Base-by-base conservation (phyloP, 768 basidiomycete species). In the Amanita polypyramis region DNA sequence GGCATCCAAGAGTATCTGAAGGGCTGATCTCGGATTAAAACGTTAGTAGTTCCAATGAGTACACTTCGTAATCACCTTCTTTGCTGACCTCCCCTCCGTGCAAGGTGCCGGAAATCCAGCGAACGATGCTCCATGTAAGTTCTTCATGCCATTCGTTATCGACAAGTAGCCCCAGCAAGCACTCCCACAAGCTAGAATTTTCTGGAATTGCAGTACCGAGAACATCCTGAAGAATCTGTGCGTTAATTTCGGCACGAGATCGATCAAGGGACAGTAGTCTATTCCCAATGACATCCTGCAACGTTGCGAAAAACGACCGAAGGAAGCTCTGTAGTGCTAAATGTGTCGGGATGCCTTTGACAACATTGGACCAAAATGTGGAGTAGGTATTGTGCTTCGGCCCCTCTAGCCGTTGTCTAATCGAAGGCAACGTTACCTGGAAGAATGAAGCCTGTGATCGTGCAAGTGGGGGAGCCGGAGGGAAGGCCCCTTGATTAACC, bases 371-470 rank as follows among this genome's bases (percentile, higher is more conserved):
- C 82, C 82, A 86, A 23, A 70, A 61, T 14, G 55, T 54, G 25
- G 68, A 70, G 60, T 83, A 87, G 3, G 57, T 46, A 1, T 54
- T 36, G 9, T 49, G 44, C 36, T 57, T 52, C 5, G 52, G 54
- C 12, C 60, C 57, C 33, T 52, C 46, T 8, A 77, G 54, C 19
- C 69, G 67, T 17, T 49, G 37, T 23, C 73, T 75, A 37, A 88
- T 75, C 10, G 59, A 63, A 5, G 75, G 68, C 27, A 82, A 61
- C 2, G 66, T 69, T 2, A 69, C 59, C 21, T 63, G 60, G 62
- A 86, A 89, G 65, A 90, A 91, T 1, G 83, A 88, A 5, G 80
- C 70, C 48, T 83, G 83, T 0, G 78, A 77, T n/a, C 70, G 73
- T 2, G 75, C 62, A 5, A 62, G 61, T 5, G 78, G 75, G 2